Evolutionary conservation across 2,329 filamentous ascomycete species (phyloP), one percentile per base, ranked within the genome.

Genomic region (Cladosporium austrohemisphaericum): DNA sequence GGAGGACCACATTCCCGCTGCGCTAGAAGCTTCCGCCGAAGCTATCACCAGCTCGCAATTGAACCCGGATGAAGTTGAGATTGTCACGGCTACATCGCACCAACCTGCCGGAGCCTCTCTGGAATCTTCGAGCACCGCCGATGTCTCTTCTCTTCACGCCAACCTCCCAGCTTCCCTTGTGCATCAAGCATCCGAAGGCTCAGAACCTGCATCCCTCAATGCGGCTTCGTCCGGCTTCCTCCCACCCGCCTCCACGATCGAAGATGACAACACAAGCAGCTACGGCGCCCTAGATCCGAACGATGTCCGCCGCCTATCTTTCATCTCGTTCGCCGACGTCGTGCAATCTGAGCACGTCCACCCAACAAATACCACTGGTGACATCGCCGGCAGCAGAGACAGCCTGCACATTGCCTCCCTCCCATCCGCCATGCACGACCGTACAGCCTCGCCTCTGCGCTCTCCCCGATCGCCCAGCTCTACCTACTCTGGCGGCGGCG

Each of bases 271-370:
- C 20, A 81, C 81, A 1, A 87, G 85, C 51, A 88, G 83, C 64
- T 92, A 92, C 66, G 88, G 85, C 25, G 82, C 84, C 37, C 73
- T 92, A 53, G 90, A 95, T 61, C 79, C 78, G 31, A 77, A 81
- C 38, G 91, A 95, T 61, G 80, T 94, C 14, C 84, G 88, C 37
- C 83, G 92, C 18, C 72, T 97, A 54, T 93, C 87, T 66, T 97
- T 97, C 71, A 95, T 97, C 65, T 95, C 90, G 6, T 97, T 97
- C 68, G 91, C 92, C 53, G 92, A 97, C 62, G 89, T 97, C 8
- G 89, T 97, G 32, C 89, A 95, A 65, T 80, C 85, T 26, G 88
- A 93, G 66, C 87, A 92, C 60, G 55, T 58, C 20, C 57, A 62
- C 22, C 52, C 55, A 22, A 48, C 54, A 23, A 46, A 55, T n/a